Evolutionary conservation across 192 early-diverging fungal genomes (phyloP), one percentile per base, ranked within the genome.

Genomic region (Entomortierella lignicola): DNA sequence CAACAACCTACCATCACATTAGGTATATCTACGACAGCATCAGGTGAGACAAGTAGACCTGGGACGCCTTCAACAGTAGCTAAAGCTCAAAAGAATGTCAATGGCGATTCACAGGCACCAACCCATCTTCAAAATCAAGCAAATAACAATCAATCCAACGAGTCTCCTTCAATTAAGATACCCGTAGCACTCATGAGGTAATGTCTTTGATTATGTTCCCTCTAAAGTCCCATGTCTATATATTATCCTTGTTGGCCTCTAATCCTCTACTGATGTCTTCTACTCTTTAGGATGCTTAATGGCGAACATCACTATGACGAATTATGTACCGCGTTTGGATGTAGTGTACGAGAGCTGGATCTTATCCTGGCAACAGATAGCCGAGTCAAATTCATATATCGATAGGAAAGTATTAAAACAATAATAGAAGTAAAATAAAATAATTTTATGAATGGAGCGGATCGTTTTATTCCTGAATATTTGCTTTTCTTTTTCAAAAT

Each of bases 291-390:
- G 63, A 43, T 83, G 10, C 64, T 94, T 41, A 83, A 94, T 62
- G 92, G 92, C 5, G 68, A 75, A 21, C 90, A 91, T 50, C 92
- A 93, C 67, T 93, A 87, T 30, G 92, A 94, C 57, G 92, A 94
- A 53, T 84, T 94, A 1, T 94, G 92, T 62, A 94, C 92, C 4
- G 53, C 80, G 44, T 82, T 94, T 26, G 72, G 84, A n/a, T 91
- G 87, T 48, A 86, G 85, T 23, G 77, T 86, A 1, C 64, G 82
- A 57, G 87, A 93, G 34, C 51, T 93, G 59, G 90, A 93, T 61
- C 85, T 86, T 23, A 65, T 85, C 13, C 55, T 91, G 12, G 67
- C 55, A 15, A 65, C 57, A 1, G 84, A 86, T 26, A 66, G 71
- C 8, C 66, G 77, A 15, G 70, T 90, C 17, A 82, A 81, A 54